Evolutionary conservation across 495 filamentous ascomycete species (phyloP).

Genomic region (Thermothielavioides terrestris): DNA sequence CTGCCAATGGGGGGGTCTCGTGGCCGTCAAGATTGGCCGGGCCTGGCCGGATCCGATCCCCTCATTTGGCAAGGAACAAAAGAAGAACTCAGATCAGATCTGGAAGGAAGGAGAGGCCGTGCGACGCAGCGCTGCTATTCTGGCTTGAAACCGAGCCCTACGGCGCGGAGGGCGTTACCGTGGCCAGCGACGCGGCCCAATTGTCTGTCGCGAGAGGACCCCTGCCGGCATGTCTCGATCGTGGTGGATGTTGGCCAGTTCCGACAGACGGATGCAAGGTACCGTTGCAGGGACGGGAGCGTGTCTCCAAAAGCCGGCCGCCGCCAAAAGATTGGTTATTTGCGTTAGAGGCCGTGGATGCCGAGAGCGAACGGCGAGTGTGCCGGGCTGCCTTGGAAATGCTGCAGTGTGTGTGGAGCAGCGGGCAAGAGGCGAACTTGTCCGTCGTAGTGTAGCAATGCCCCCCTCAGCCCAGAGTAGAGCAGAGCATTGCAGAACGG

Average conservation of each 20-base stretch:
- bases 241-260: background rate
- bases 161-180: conserved; percentile 4
- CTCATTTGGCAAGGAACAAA: conserved; percentile 1
- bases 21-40: conserved; percentile 35
- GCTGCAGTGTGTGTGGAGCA: background rate
- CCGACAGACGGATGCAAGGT: conserved; percentile 10
- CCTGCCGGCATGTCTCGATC: conserved; percentile 6
- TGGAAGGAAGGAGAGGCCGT: background rate
- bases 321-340: background rate
- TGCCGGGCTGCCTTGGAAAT: background rate
- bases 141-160: conserved; percentile 12
- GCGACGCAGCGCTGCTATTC: conserved; percentile 7
- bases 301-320: background rate
- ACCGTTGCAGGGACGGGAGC: background rate
- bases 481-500: no score
- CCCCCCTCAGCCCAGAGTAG: no score
- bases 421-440: background rate
- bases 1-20: conserved; percentile 34
- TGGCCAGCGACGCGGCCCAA: background rate
- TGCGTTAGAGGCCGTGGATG: background rate
- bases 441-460: no score
- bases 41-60: conserved; percentile 1
- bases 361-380: background rate
- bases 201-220: background rate
- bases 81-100: background rate